A percentile compares a stretch with the other conserved stretches of the same genome.
Evolutionary conservation across 495 filamentous ascomycete species (phyloP).

Genomic region (Aspergillus kassunensis): DNA sequence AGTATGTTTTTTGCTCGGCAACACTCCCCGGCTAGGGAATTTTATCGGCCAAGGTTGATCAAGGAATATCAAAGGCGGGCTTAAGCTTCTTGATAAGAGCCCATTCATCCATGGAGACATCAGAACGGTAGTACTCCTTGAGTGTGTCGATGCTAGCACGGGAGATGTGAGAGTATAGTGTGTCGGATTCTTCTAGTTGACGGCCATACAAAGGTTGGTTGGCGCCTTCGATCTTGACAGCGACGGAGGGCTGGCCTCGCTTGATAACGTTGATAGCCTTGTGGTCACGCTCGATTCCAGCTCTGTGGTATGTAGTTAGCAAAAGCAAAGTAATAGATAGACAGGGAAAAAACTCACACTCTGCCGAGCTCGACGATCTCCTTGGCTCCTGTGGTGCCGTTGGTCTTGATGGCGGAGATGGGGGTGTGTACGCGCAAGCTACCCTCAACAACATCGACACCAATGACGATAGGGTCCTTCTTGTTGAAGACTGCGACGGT

Average conservation of each 20-base stretch:
- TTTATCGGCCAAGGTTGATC: no score
- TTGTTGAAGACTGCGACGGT: conserved; percentile 98
- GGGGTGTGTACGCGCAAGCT: conserved; percentile 81
- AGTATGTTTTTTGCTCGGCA: no score
- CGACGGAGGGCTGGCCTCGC: conserved; percentile 92
- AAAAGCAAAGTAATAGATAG: neutral
- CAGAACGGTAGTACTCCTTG: conserved; percentile 90
- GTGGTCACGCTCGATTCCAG: conserved; percentile 95
- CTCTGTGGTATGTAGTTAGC: conserved; percentile 43
- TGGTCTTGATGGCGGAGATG: conserved; percentile 76
- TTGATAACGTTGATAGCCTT: conserved; percentile 89
- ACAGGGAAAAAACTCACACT: conserved; percentile 68
- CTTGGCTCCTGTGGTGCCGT: conserved; percentile 71
- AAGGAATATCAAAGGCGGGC: conserved; percentile 86
- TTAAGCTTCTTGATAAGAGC: conserved; percentile 87
- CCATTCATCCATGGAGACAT: conserved; percentile 95
- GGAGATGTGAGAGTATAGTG: conserved; percentile 81
- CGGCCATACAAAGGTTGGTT: conserved; percentile 95
- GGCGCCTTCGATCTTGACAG: conserved; percentile 93
- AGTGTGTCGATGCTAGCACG: conserved; percentile 86
- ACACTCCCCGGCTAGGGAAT: no score
- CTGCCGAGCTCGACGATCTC: conserved; percentile 81
- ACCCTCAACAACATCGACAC: conserved; percentile 92
- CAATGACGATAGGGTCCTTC: conserved; percentile 91
- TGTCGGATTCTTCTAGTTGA: conserved; percentile 91